Base-by-base conservation (phyloP, 106 monocot species). In the Dioscorea zingiberensis region DNA sequence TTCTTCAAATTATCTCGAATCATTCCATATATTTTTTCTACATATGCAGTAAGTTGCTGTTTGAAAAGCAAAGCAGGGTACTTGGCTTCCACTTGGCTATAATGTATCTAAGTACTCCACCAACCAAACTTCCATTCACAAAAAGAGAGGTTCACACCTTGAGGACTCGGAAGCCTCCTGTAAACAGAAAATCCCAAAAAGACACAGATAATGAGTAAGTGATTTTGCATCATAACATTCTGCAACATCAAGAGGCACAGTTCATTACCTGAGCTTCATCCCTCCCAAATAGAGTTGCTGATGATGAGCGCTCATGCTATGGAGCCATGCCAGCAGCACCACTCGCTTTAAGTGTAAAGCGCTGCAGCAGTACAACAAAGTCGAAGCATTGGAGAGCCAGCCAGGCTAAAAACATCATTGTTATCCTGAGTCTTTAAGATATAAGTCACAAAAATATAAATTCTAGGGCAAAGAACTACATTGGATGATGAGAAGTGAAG, bases 21-120 rank as follows among this genome's bases (percentile, higher is more conserved):
- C 92, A 93, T 98, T 73, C 98, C 98, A 76, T 98, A 98, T 71
- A 98, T 93, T 69, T 98, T 98, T 69, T 98, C 98, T 18, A 98
- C 98, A 77, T 98, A 98, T 62, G 98, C 98, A 28, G 98, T 98
- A 54, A 98, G 88, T 69, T 98, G 98, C 38, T 98, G 98, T 55
- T 98, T 98, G 60, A 98, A 98, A 64, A 98, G 77, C 59, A 98
- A 71, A 51, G 98, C 98, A 66, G 98, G 98, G 63, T 98, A 98
- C 65, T 98, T 98, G 25, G 98, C 98, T 71, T 98, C 98, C 30
- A 98, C 98, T 82, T 98, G 89, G 26, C 80, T n/a, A 74, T 28
- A 98, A 58, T 45, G 76, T 75, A 75, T 86, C 89, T n/a, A n/a
- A n/a, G n/a, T 38, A 78, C 62, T 32, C 93, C 83, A 63, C 77